phyloP scores from a whole-genome alignment of 129 eudicot species.

The Chrysanthemum seticuspe region DNA sequence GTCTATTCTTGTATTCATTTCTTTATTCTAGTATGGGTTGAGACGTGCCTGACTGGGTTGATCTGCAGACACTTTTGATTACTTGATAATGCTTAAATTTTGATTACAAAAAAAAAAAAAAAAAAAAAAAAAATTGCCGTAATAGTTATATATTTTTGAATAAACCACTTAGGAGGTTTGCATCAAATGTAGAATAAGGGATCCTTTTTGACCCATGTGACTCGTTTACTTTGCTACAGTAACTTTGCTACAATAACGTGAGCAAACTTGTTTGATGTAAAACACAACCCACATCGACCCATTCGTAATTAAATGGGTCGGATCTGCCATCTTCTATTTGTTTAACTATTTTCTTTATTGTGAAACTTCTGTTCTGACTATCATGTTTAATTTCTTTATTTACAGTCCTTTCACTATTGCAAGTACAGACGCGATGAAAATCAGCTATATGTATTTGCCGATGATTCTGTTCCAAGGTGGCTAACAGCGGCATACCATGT shows the following conservation, averaged over 20 bases:
- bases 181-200: neutral
- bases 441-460: conserved; percentile 92
- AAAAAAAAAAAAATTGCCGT: neutral
- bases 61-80: neutral
- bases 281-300: neutral
- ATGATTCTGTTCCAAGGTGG: conserved; percentile 96
- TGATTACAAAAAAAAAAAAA: too few relatives aligned
- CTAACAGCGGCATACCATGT: conserved; percentile 87
- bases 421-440: conserved; percentile 97
- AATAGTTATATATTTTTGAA: neutral
- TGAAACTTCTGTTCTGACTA: conserved; percentile 8
- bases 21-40: neutral
- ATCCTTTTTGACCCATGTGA: neutral
- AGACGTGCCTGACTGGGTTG: neutral
- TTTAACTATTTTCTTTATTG: neutral
- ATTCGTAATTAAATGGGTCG: neutral
- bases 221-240: neutral
- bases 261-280: neutral
- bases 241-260: neutral
- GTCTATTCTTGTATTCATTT: conserved; percentile 4
- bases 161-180: neutral
- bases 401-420: conserved; percentile 92
- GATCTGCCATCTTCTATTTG: neutral
- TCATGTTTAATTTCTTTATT: neutral
- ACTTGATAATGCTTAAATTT: neutral